Evolutionary conservation across 2,329 filamentous ascomycete genomes (phyloP), one percentile per base, ranked within the genome.

Genomic region (Phaeosphaeriaceae sp.): DNA sequence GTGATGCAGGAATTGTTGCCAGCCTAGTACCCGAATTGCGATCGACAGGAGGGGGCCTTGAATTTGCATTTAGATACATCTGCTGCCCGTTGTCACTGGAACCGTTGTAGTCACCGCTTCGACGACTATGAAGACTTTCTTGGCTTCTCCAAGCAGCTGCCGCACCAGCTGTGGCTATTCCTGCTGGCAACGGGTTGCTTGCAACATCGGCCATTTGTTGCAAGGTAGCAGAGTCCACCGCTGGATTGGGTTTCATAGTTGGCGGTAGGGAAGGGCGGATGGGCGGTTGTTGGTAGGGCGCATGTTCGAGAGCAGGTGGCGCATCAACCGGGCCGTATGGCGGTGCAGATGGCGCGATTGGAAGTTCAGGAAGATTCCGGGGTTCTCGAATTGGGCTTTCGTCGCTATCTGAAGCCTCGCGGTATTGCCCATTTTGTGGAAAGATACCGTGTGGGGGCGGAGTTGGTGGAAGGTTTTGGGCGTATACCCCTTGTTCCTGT

Each of bases 191-290:
- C 67, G 38, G 76, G 68, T 84, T 72, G 17, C 82, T 83, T 45
- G 83, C 84, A 37, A 88, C 88, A 58, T 87, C 88, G 26, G 85
- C 85, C 68, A 97, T 80, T 68, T 97, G 91, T 36, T 87, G 82
- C 37, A 97, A 79, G 1, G 93, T 97, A 1, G 86, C 86, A 60
- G 81, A 83, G 20, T 94, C 96, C 70, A 97, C 86, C 17, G 91
- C 87, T 60, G 88, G 92, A 61, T 91, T 94, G 42, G 89, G 90
- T 56, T 86, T 86, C 54, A 89, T 87, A 63, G 93, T 79, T 67
- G 88, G 84, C 23, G 90, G 87, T 49, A 90, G 85, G 60, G 89
- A 85, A 0, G 89, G 89, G 54, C 84, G 84, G 50, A 83, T 85
- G 1, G 80, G 78, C 4, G 92, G 92, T 40, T 84, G 82, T 42